phyloP scores from a whole-genome alignment of 2,329 filamentous ascomycete species.

The Sarocladiaceae sp. region DNA sequence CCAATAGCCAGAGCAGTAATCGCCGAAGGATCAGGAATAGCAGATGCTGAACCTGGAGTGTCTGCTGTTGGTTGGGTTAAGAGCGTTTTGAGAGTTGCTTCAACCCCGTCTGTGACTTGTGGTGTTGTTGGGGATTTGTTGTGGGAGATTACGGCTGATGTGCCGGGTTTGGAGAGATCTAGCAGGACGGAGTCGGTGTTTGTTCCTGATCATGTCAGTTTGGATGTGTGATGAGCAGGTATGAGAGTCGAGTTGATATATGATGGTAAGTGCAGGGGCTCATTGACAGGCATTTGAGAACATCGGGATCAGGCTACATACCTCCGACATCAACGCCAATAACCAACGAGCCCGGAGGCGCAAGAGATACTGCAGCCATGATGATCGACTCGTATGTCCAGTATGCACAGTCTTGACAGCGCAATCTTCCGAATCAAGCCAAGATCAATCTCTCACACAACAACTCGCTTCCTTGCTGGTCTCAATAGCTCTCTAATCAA shows the following conservation, averaged over 20 bases:
- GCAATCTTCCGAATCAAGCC: too few species aligned
- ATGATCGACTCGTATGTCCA: background rate
- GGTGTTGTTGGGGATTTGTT: conserved; percentile 44
- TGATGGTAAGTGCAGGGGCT: too few species aligned
- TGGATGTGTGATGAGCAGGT: too few species aligned
- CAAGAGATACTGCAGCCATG: background rate
- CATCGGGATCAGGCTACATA: too few species aligned
- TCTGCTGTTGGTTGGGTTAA: conserved; percentile 24
- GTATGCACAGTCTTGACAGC: too few species aligned
- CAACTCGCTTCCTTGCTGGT: too few species aligned
- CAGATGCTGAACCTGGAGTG: conserved; percentile 22
- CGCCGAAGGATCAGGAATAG: conserved; percentile 21
- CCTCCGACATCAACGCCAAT: conserved; percentile 45
- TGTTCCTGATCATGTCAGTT: conserved; percentile 22
- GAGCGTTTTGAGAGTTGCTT: conserved; percentile 36
- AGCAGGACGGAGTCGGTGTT: conserved; percentile 52
- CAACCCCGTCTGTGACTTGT: conserved; percentile 47
- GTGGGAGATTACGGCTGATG: conserved; percentile 42
- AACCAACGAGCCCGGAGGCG: conserved; percentile 20
- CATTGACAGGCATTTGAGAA: too few species aligned
- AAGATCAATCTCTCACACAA: too few species aligned
- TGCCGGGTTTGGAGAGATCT: conserved; percentile 29
- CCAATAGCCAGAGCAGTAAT: conserved; percentile 48
- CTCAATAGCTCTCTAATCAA: too few species aligned
- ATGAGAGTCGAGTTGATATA: too few species aligned